These are phyloP conservation scores for Paraconiothyrium sp. DNA, from an alignment of 2,329 filamentous ascomycete genomes.

Conservation along the genomic window DNA sequence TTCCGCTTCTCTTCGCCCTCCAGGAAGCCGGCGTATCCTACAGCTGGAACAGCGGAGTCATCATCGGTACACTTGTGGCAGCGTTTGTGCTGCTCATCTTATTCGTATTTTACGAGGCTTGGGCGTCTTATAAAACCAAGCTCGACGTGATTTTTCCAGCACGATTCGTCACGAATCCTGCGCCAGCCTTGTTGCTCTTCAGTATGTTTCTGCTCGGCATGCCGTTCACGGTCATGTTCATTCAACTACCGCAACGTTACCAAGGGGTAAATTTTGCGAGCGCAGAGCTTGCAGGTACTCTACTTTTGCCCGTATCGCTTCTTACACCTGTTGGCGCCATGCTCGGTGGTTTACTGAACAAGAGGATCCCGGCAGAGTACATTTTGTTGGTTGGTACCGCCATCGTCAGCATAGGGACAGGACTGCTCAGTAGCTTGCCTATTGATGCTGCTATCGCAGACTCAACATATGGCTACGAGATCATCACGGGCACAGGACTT, in stretches of 20 bases:
- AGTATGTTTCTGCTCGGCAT: conserved; percentile 41
- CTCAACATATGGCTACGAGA: conserved; percentile 39
- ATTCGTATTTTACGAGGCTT: conserved; percentile 41
- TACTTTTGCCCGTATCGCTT: conserved; percentile 40
- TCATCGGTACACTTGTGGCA: conserved; percentile 41
- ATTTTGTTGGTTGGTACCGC: conserved; percentile 31
- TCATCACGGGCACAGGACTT: conserved; percentile 40
- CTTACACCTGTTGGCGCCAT: conserved; percentile 41
- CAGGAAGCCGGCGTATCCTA: conserved; percentile 42
- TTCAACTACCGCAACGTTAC: conserved; percentile 46
- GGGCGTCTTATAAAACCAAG: conserved; percentile 36
- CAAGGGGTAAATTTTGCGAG: conserved; percentile 43
- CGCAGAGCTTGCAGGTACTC: conserved; percentile 42
- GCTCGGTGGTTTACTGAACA: conserved; percentile 29
- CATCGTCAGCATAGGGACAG: conserved; percentile 36
- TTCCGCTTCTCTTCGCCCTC: conserved; percentile 44
- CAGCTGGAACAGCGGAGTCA: conserved; percentile 37
- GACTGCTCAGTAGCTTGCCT: conserved; percentile 40
- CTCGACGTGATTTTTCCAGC: conserved; percentile 41
- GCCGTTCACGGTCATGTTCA: conserved; percentile 40
- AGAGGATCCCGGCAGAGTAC: conserved; percentile 32
- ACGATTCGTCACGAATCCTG: conserved; percentile 35
- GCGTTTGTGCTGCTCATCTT: conserved; percentile 35
- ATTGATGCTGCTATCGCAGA: conserved; percentile 26
- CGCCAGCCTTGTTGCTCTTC: conserved; percentile 33